Base-by-base conservation (phyloP, 73 alveolate genomes). In the Breviolum minutum region DNA sequence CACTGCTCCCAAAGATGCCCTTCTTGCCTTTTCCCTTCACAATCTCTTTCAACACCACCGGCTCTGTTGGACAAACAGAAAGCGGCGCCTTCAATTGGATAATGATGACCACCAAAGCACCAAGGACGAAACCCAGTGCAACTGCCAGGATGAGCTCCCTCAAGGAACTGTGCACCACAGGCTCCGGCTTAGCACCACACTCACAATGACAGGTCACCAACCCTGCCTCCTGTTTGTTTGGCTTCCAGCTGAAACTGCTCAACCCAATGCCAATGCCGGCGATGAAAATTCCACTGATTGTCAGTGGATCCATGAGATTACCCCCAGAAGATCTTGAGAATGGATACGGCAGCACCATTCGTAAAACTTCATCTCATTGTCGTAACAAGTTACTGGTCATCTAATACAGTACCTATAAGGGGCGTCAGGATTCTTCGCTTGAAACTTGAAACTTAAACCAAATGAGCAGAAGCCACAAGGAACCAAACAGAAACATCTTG, bases 331-430 rank as follows among this genome's bases (percentile, higher is more conserved):
- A 2, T 5, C 91, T 82, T 82, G 91, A 82, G 74, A 54, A 16
- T 6, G 0, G 54, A 77, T 11, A 27, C 14, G 10, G 11, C 20
- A 61, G 22, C 91, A 54, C 48, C 89, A 8, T 26, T 30, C 68
- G 48, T 9, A 0, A 9, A 48, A 6, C 29, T 12, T 32, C 91
- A 16, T 11, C 91, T 82, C 91, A 82, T 82, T 82, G 7, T 82
- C 60, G 91, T 22, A 82, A 61, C 91, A 61, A 82, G 91, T 61
- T 82, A 60, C 91, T 82, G 14, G 91, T 61, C 91, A 82, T 40
- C 54, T 40, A 40, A 40, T 40, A 40, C 54, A 40, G 54, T 40
- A 40, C 54, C 54, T 40, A 40, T 40, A 0, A 40, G 54, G 54
- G 54, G 54, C 54, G 54, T 40, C 54, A 40, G 54, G 54, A 40